Percentiles rank a stretch among this genome's conserved stretches.
Evolutionary conservation across 768 basidiomycete genomes (phyloP).

Genomic region (Austroboletus festivus): DNA sequence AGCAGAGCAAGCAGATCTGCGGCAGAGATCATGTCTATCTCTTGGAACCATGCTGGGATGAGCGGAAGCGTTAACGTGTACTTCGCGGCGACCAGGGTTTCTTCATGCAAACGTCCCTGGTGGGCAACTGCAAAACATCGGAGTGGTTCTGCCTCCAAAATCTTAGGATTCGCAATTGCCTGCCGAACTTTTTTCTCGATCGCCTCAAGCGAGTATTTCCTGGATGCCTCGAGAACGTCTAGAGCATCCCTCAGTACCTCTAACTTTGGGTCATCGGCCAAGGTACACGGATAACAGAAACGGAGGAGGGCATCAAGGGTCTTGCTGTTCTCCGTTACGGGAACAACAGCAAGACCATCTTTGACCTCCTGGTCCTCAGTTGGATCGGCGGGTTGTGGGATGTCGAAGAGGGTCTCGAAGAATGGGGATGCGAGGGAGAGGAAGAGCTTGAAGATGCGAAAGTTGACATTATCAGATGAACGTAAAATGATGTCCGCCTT

Average conservation of each 20-base stretch:
- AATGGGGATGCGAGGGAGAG: too few species aligned
- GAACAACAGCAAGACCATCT: conserved; percentile 7
- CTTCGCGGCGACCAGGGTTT: conserved; percentile 29
- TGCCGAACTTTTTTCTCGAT: conserved; percentile 22
- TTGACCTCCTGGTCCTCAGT: too few species aligned
- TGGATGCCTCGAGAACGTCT: conserved; percentile 16
- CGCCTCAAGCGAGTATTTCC: conserved; percentile 19
- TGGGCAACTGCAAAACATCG: conserved; percentile 32
- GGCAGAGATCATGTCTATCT: conserved; percentile 29
- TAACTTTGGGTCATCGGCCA: conserved; percentile 14
- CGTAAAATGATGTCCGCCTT: conserved; percentile 4
- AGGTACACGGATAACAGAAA: conserved; percentile 25
- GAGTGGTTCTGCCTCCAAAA: conserved; percentile 22
- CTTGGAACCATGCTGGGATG: conserved; percentile 20
- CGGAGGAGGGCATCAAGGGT: conserved; percentile 21
- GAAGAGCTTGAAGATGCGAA: too few species aligned
- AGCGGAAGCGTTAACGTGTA: conserved; percentile 27
- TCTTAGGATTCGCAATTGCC: conserved; percentile 18
- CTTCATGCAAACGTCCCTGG: conserved; percentile 17
- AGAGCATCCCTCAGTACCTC: conserved; percentile 10
- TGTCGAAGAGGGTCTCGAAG: too few species aligned
- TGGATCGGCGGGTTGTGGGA: too few species aligned
- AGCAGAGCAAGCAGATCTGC: conserved; percentile 25
- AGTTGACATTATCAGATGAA: too few species aligned
- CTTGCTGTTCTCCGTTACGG: conserved; percentile 20